Base-by-base conservation (phyloP, 2,329 filamentous ascomycete species). In the Penicillium sp. region DNA sequence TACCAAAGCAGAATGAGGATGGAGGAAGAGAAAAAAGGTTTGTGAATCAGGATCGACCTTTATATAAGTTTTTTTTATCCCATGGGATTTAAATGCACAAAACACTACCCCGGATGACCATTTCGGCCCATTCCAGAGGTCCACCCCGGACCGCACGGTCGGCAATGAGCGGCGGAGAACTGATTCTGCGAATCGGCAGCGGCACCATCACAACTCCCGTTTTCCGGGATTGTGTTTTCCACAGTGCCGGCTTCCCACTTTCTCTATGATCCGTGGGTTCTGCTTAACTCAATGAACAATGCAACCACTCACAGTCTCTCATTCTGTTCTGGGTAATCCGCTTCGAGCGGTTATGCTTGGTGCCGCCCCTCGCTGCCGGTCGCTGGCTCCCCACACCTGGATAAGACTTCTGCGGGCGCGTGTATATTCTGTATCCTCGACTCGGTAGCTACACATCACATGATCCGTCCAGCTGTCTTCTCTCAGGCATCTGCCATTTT, bases 361-460 rank as follows among this genome's bases (percentile, higher is more conserved):
- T 64, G 62, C 62, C 62, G 62, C 58, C 56, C 42, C 41, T 56
- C 56, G 49, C 50, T 63, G 62, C 62, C 62, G 62, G 47, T 37
- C n/a, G 15, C n/a, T 47, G 44, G 5, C 31, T 18, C 58, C 57
- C 61, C 59, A 52, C 60, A 62, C 25, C 31, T 31, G 47, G 52
- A 57, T 56, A 56, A 56, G 49, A 48, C 51, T 53, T 54, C 51
- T 44, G 37, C 33, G 51, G 42, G 40, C 46, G 42, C 53, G 48
- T 47, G 47, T 59, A 51, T 56, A 57, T 55, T 56, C 51, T 53
- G 46, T 53, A 54, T 58, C 51, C 51, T 57, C 27, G n/a, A 49
- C 50, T 49, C 52, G 47, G 56, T 25, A 22, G 15, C 45, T 44
- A 45, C 41, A 35, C 33, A 53, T 55, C 51, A 44, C 55, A 65